Evolutionary conservation across 2,329 filamentous ascomycete species (phyloP).

Genomic region (Cladosporium sp.): DNA sequence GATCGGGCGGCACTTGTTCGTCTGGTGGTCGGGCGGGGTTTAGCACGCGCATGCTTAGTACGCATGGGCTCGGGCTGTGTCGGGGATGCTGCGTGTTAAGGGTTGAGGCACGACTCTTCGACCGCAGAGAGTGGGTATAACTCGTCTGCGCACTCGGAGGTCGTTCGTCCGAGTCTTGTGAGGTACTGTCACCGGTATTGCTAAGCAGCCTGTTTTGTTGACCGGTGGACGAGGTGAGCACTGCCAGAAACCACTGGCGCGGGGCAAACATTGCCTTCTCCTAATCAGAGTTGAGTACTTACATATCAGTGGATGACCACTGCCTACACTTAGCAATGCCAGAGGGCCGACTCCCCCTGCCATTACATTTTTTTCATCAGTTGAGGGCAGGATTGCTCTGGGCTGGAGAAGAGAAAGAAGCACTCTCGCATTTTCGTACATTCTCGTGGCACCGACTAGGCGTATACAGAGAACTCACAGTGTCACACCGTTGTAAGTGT

Average conservation of each 20-base stretch:
- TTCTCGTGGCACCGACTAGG: neutral
- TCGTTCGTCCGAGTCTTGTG: neutral
- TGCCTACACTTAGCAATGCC: neutral
- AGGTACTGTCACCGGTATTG: neutral
- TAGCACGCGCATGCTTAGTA: constrained; percentile 1
- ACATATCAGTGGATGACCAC: neutral
- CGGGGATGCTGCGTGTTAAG: neutral
- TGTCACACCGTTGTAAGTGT: neutral
- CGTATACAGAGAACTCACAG: neutral
- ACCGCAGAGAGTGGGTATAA: neutral
- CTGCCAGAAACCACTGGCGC: neutral
- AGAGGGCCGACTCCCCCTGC: constrained; percentile 10
- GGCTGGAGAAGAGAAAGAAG: constrained; percentile 1
- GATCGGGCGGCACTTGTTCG: constrained; percentile 8
- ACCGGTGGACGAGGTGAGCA: neutral
- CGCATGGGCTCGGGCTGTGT: neutral
- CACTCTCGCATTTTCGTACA: neutral
- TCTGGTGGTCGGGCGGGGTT: constrained; percentile 1
- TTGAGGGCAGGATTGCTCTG: neutral
- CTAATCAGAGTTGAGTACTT: neutral
- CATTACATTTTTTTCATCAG: constrained; percentile 5
- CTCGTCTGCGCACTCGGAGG: constrained; percentile 1
- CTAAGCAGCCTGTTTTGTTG: neutral
- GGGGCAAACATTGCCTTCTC: neutral
- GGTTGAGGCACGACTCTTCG: neutral